Percentiles rank a stretch among this genome's conserved stretches.
These are phyloP conservation scores for Pyrenochaeta sp. DNA, from an alignment of 2,329 filamentous ascomycete genomes.

Conservation along the genomic window DNA sequence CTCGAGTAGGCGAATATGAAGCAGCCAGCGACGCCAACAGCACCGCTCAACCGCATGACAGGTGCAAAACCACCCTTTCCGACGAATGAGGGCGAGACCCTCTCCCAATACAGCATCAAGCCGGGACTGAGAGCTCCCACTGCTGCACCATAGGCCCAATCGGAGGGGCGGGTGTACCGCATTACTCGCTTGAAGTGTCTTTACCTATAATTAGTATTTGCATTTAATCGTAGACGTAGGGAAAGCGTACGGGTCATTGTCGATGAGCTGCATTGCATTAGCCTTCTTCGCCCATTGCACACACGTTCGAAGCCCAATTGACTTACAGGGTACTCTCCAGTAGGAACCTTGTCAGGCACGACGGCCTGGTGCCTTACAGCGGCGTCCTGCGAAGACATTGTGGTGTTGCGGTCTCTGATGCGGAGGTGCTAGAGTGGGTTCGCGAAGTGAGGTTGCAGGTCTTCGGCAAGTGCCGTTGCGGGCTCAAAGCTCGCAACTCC, in stretches of 20 bases:
- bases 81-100: slow-evolving; percentile 82
- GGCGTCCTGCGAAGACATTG: slow-evolving; percentile 42
- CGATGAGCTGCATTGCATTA: slow-evolving; percentile 78
- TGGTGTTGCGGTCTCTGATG: slow-evolving; percentile 25
- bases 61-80: slow-evolving; percentile 83
- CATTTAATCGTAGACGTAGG: slow-evolving; percentile 9
- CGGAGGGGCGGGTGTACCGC: slow-evolving; percentile 82
- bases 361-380: slow-evolving; percentile 53
- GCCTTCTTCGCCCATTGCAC: slow-evolving; percentile 33
- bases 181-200: slow-evolving; percentile 93
- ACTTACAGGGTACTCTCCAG: slow-evolving; percentile 86
- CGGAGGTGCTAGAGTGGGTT: slow-evolving; percentile 19
- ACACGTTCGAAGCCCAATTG: slow-evolving; percentile 40
- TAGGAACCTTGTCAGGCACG: slow-evolving; percentile 79
- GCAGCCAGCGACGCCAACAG: slow-evolving; percentile 77
- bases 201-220: slow-evolving; percentile 31
- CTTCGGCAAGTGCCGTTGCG: slow-evolving; percentile 28
- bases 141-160: slow-evolving; percentile 76
- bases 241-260: slow-evolving; percentile 89
- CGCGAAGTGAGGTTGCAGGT: slow-evolving; percentile 34
- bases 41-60: slow-evolving; percentile 80
- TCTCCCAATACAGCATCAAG: slow-evolving; percentile 81
- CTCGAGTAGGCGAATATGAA: slow-evolving; percentile 87
- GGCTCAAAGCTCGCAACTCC: slow-evolving; percentile 10
- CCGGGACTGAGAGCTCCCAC: slow-evolving; percentile 77